A percentile compares a stretch with the other conserved stretches of the same genome.
Evolutionary conservation across 2,329 filamentous ascomycete genomes (phyloP).

Genomic region (Podosphaera leucotricha): DNA sequence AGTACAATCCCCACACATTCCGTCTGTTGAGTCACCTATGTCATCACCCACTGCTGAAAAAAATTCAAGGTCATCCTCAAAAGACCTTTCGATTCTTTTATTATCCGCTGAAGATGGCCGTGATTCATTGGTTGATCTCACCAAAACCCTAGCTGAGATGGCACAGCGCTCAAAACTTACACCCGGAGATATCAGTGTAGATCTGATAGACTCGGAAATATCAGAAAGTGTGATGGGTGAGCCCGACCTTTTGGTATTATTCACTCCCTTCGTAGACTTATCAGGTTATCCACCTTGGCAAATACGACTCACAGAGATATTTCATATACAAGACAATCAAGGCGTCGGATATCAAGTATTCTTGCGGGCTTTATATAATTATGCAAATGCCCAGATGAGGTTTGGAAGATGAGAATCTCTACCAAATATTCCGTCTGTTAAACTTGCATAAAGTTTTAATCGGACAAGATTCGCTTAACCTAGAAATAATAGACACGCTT

Average conservation of each 20-base stretch:
- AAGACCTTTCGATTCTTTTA: conserved; percentile 40
- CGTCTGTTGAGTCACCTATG: conserved; percentile 27
- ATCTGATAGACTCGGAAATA: conserved; percentile 77
- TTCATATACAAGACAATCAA: conserved; percentile 50
- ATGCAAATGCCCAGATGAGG: conserved; percentile 69
- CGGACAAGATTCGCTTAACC: too few species aligned
- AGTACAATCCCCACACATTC: conserved; percentile 46
- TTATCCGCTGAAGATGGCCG: conserved; percentile 75
- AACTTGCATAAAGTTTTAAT: too few species aligned
- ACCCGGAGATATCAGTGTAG: conserved; percentile 57
- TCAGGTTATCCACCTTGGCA: conserved; percentile 95
- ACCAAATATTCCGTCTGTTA: too few species aligned
- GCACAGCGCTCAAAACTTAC: conserved; percentile 68
- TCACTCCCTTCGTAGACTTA: conserved; percentile 61
- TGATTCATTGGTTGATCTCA: conserved; percentile 85
- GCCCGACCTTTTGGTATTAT: conserved; percentile 73
- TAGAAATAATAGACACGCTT: too few species aligned
- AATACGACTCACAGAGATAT: conserved; percentile 83
- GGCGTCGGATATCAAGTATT: conserved; percentile 90
- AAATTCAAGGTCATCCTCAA: conserved; percentile 17
- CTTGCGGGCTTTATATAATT: conserved; percentile 61
- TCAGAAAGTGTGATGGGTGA: conserved; percentile 59
- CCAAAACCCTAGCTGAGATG: conserved; percentile 86
- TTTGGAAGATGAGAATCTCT: conserved; percentile 20
- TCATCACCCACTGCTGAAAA: conserved; percentile 21